Conservation (phyloP, 345 rosid species). For the Eucalyptus dawsonii region DNA sequence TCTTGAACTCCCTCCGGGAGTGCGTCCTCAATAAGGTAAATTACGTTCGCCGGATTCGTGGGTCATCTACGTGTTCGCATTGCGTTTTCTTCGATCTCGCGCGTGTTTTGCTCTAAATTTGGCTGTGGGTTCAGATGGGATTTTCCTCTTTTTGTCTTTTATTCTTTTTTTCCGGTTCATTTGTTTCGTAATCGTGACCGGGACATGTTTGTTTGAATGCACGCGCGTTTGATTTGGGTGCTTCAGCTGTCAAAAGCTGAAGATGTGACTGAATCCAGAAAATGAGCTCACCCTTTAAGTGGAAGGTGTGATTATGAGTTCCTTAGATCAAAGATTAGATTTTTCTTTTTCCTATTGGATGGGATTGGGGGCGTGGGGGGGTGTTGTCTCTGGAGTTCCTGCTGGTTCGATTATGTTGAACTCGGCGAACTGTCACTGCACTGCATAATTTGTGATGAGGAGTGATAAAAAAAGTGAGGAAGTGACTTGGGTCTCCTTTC, state of each 20-base stretch:
- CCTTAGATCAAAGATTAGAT: neutral
- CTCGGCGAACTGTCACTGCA: neutral
- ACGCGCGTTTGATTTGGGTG: neutral
- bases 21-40: constrained; percentile 62
- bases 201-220: neutral
- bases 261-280: neutral
- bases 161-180: neutral
- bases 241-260: neutral
- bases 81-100: neutral
- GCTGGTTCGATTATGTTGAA: neutral
- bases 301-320: neutral
- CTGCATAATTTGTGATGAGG: neutral
- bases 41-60: neutral
- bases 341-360: neutral
- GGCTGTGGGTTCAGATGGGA: neutral
- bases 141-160: neutral
- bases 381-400: neutral
- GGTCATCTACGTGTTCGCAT: neutral
- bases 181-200: neutral
- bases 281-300: neutral
- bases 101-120: neutral
- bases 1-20: constrained; percentile 44
- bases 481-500: neutral
- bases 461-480: neutral
- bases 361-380: neutral